Percentiles rank a stretch among this genome's conserved stretches.
Conservation (phyloP, 164 flowering plant species). For the Vitis labrusca region DNA sequence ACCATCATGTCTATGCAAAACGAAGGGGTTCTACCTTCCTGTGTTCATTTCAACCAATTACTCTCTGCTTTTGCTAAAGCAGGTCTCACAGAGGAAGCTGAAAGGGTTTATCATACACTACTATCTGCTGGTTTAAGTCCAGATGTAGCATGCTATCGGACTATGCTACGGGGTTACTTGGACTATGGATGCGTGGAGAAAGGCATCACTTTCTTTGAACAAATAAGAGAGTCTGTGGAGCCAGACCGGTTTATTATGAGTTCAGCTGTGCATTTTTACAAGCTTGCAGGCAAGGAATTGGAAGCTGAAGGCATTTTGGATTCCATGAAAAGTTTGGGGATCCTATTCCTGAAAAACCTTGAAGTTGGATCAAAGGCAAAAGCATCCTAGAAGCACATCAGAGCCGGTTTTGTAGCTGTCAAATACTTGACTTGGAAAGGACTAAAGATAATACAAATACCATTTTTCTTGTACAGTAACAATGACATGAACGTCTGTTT, state of each 20-base stretch:
- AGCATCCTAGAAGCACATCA: background rate
- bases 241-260: constrained; percentile 68
- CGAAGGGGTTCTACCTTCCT: constrained; percentile 46
- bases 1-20: constrained; percentile 48
- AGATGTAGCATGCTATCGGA: constrained; percentile 33
- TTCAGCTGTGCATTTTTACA: constrained; percentile 73
- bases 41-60: constrained; percentile 57
- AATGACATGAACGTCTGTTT: too few relatives aligned
- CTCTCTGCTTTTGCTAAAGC: constrained; percentile 45
- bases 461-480: too few relatives aligned
- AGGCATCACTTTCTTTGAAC: constrained; percentile 66
- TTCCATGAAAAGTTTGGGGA: constrained; percentile 51
- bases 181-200: constrained; percentile 57
- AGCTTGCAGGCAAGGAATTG: constrained; percentile 37
- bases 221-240: constrained; percentile 27
- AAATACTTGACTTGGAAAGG: too few relatives aligned
- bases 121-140: constrained; percentile 43
- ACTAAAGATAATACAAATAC: too few relatives aligned
- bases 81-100: constrained; percentile 63
- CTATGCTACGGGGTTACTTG: constrained; percentile 73
- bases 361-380: constrained; percentile 48
- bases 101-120: constrained; percentile 51
- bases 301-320: constrained; percentile 47
- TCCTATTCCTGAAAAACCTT: constrained; percentile 48
- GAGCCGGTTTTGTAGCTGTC: too few relatives aligned